Percentiles rank a stretch among this genome's conserved stretches.
phyloP scores from a whole-genome alignment of 1,284 basidiomycete genomes.

The Cutaneotrichosporon dermatis region DNA sequence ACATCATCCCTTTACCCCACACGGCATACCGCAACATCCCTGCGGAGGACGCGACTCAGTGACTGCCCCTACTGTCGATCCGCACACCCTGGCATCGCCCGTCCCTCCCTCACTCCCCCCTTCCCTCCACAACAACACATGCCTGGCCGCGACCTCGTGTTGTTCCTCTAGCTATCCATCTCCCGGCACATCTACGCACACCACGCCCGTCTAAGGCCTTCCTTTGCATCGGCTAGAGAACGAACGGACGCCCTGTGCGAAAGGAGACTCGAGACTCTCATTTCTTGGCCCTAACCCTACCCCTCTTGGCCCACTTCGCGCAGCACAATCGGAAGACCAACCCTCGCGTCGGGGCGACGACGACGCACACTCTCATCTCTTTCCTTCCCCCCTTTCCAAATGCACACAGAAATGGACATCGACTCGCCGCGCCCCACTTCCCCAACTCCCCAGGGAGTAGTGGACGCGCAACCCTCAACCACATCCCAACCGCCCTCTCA shows the following conservation, averaged over 20 bases:
- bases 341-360: background rate
- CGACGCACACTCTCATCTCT: background rate
- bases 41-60: too few relatives aligned
- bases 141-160: too few relatives aligned
- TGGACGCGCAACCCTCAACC: too few relatives aligned
- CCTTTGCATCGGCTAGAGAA: too few relatives aligned
- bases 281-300: background rate
- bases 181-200: too few relatives aligned
- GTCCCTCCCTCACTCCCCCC: too few relatives aligned
- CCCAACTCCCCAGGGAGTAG: background rate
- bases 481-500: too few relatives aligned
- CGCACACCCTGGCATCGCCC: too few relatives aligned
- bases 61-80: too few relatives aligned
- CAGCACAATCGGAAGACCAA: background rate
- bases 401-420: slow-evolving; percentile 15
- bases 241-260: too few relatives aligned
- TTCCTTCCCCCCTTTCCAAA: background rate
- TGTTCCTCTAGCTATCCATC: too few relatives aligned
- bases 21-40: background rate
- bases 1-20: background rate
- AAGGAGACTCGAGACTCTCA: background rate
- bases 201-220: background rate
- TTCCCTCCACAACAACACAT: too few relatives aligned
- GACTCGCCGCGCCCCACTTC: slow-evolving; percentile 16
- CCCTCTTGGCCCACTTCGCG: background rate